Evolutionary conservation across 805 yeast species (phyloP).

Genomic region (Millerozyma miso): DNA sequence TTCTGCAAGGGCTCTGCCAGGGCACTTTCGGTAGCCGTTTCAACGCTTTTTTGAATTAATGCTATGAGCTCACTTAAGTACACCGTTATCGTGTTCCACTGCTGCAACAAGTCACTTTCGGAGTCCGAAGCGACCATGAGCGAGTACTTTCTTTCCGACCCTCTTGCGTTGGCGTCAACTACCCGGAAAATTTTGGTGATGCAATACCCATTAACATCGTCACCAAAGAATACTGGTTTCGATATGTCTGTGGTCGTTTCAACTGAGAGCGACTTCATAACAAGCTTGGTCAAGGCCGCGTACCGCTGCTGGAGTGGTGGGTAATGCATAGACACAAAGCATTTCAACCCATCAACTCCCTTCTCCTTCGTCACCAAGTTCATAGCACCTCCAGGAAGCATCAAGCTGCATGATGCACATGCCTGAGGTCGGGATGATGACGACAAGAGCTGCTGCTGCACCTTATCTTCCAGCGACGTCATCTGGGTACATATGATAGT

Average conservation of each 20-base stretch:
- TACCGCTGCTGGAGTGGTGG: conserved; percentile 47
- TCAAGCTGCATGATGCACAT: conserved; percentile 59
- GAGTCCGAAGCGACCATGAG: conserved; percentile 54
- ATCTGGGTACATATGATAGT: conserved; percentile 60
- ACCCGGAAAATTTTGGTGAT: conserved; percentile 58
- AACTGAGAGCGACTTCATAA: conserved; percentile 61
- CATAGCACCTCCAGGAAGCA: conserved; percentile 40
- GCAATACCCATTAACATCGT: conserved; percentile 56
- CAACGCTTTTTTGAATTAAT: conserved; percentile 27
- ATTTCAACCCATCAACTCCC: neutral
- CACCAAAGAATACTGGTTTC: conserved; percentile 63
- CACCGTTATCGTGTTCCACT: conserved; percentile 49
- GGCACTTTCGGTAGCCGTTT: conserved; percentile 6
- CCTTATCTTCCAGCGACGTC: conserved; percentile 14
- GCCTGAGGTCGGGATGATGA: conserved; percentile 39
- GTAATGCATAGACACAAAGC: conserved; percentile 56
- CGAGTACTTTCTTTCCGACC: conserved; percentile 67
- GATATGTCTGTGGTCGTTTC: conserved; percentile 59
- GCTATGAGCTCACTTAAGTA: conserved; percentile 25
- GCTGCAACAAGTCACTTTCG: conserved; percentile 47
- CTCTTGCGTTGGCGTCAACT: conserved; percentile 63
- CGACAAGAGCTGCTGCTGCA: conserved; percentile 29
- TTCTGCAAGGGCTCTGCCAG: conserved; percentile 22
- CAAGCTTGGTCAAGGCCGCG: conserved; percentile 53
- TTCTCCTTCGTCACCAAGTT: conserved; percentile 13